Base-by-base conservation (phyloP, 75 land plant species). In the Cunninghamia lanceolata region DNA sequence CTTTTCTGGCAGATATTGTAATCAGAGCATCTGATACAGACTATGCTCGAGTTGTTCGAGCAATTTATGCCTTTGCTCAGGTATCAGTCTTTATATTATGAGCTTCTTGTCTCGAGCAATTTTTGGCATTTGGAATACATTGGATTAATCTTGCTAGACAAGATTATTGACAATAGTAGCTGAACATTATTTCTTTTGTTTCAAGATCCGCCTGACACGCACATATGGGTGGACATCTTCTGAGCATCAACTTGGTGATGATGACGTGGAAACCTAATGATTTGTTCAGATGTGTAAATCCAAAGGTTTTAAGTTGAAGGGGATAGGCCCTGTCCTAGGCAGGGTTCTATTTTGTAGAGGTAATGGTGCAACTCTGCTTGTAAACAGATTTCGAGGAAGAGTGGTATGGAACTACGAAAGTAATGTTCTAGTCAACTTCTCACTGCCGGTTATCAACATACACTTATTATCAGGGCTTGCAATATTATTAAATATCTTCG, bases 1-100 rank as follows among this genome's bases (percentile, higher is more conserved):
- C 99, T 39, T 90, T 98, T 88, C 75, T 98, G 84, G 99, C 97
- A 28, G 99, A 96, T 88, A 86, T 95, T 59, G 99, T 98, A 36
- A 95, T 96, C 70, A 97, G 92, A 76, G 91, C 94, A 87, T 82
- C 96, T 68, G 99, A 96, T 77, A 95, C 99, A 46, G 99, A 98
- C 87, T 95, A 98, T 88, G 96, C 95, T 43, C 91, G 99, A 87
- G 92, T 98, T 32, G 86, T 98, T 39, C 94, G 95, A 38, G 99
- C 99, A 68, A 95, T 98, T 82, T 95, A 91, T 89, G 99, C 96
- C 82, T 91, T 98, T 92, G 99, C 99, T 16, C 99, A 96, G 96
- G 99, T 98, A 84, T 86, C 15, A 36, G 4, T 9, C 85, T 46
- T 84, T 74, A 19, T 78, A 34, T 35, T 59, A 11, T 21, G 39